Conservation (phyloP, 2,329 filamentous ascomycete species). For the Hypoxylon sp. region DNA sequence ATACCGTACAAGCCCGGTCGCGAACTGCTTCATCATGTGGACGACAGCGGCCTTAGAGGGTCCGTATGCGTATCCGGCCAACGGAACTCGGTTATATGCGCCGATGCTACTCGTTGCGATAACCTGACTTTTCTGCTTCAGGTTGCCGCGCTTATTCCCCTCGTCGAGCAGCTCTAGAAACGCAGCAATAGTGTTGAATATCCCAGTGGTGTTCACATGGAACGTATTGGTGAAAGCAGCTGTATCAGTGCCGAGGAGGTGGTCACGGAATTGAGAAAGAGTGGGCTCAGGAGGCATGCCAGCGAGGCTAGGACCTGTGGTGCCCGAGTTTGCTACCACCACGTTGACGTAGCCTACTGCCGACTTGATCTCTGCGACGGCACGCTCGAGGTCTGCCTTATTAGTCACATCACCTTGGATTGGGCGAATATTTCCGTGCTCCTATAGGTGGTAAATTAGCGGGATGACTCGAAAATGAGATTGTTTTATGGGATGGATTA, state of each 20-base stretch:
- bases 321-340: conserved; percentile 71
- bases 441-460: conserved; percentile 39
- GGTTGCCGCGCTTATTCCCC: conserved; percentile 68
- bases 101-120: conserved; percentile 76
- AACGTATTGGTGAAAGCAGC: conserved; percentile 71
- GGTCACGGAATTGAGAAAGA: conserved; percentile 41
- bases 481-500: conserved; percentile 41
- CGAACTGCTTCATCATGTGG: conserved; percentile 76
- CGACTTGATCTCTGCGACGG: conserved; percentile 67
- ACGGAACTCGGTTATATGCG: conserved; percentile 71
- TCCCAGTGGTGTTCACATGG: conserved; percentile 71
- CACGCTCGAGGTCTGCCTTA: conserved; percentile 66
- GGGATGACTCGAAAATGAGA: conserved; percentile 38
- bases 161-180: conserved; percentile 72
- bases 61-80: conserved; percentile 77
- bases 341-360: conserved; percentile 73
- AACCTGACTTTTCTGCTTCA: conserved; percentile 60
- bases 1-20: conserved; percentile 70
- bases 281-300: conserved; percentile 58
- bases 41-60: conserved; percentile 76
- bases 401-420: conserved; percentile 55
- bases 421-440: conserved; percentile 50
- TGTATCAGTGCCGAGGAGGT: conserved; percentile 52
- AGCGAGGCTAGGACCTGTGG: conserved; percentile 53
- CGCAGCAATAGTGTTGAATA: conserved; percentile 75